Conservation (phyloP, 2,329 filamentous ascomycete species). For the Periglandula ipomoeae region DNA sequence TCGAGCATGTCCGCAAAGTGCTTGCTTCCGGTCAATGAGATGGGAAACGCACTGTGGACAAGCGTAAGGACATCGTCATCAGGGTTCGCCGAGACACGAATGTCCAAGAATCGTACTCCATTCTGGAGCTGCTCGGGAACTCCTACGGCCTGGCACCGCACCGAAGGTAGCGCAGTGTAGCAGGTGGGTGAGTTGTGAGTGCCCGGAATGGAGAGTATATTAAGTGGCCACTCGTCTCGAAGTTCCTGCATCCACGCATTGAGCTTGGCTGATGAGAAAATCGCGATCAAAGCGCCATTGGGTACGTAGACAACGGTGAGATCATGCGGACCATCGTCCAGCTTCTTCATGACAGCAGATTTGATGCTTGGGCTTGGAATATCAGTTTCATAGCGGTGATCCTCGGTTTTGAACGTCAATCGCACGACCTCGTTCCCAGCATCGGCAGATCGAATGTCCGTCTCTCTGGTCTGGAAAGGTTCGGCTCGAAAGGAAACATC, state of each 20-base stretch:
- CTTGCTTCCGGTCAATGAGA: slow-evolving; percentile 73
- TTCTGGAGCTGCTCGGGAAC: slow-evolving; percentile 73
- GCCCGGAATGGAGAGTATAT: slow-evolving; percentile 80
- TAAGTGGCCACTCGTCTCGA: slow-evolving; percentile 61
- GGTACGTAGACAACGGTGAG: slow-evolving; percentile 61
- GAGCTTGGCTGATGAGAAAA: slow-evolving; percentile 64
- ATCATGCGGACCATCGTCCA: slow-evolving; percentile 41
- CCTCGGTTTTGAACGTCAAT: slow-evolving; percentile 59
- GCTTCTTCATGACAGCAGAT: slow-evolving; percentile 50
- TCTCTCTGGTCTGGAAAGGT: slow-evolving; percentile 55
- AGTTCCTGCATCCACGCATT: slow-evolving; percentile 75
- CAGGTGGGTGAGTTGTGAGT: slow-evolving; percentile 91
- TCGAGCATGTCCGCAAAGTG: slow-evolving; percentile 66
- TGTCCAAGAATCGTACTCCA: slow-evolving; percentile 89
- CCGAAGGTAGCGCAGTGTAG: slow-evolving; percentile 77
- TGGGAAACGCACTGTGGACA: slow-evolving; percentile 84
- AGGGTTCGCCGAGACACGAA: slow-evolving; percentile 55
- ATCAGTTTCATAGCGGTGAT: slow-evolving; percentile 57
- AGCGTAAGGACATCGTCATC: slow-evolving; percentile 63
- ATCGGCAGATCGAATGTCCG: slow-evolving; percentile 49
- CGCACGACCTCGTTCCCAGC: slow-evolving; percentile 58
- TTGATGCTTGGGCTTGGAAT: slow-evolving; percentile 52
- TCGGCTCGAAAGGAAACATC: slow-evolving; percentile 55
- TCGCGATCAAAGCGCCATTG: slow-evolving; percentile 42
- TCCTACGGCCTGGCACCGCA: slow-evolving; percentile 80